Evolutionary conservation across 352 stramenopile species (phyloP), one percentile per base, ranked within the genome.

Genomic region (Globisporangium iwayamae): DNA sequence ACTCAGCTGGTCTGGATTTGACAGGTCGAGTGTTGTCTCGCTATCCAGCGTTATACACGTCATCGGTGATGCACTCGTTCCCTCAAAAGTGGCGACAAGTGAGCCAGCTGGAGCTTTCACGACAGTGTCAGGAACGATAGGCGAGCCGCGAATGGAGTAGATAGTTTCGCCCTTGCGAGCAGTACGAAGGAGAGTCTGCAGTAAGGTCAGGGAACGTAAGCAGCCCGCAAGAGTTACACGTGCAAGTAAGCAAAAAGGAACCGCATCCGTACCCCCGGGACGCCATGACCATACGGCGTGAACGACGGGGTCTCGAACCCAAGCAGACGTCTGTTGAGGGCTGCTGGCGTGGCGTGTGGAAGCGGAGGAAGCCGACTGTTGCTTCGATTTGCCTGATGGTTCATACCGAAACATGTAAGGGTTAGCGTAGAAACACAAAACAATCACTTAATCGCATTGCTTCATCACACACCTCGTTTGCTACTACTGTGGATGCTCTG

Each of bases 61-160:
- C 32, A 72, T 74, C 20, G 79, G 73, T 16, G 85, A 79, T 14
- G 75, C 53, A 6, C 45, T 64, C 48, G 71, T 59, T 22, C 67
- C 73, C 14, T 83, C 73, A 62, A 91, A 89, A 4, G 81, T 88
- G 9, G 81, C 77, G n/a, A 93, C 75, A 14, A 89, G 64, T 7
- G 83, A 81, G 6, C 73, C 79, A 8, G 65, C 56, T 6, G 81
- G 78, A 8, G 80, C 79, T 56, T 88, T 88, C 18, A 72, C 74
- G 11, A 81, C 72, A 2, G 76, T 88, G 36, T 78, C 76, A 0
- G 83, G 72, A 3, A 89, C 59, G 45, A 94, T 89, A 0, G 85
- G 85, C 5, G 85, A 94, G 25, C 85, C 85, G 56, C 71, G 71
- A 20, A 74, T 76, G 32, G 85, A 92, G 63, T 91, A 94, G 1